Evolutionary conservation across 169 alveolate genomes (phyloP), one percentile per base, ranked within the genome.

Genomic region (Eimeria tenella): DNA sequence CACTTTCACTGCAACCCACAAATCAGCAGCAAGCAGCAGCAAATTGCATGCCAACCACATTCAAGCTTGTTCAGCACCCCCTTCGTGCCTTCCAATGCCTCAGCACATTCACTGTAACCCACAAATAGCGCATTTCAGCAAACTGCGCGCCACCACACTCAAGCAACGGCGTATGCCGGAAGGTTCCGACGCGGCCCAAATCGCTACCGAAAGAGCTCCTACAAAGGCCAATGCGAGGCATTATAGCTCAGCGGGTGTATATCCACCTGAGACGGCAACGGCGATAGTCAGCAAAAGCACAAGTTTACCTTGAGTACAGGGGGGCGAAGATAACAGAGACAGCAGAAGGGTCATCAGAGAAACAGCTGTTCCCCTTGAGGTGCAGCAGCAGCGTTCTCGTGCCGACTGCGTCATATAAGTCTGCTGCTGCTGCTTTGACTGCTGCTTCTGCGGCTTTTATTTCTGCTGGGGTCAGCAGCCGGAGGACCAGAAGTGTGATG

Each of bases 321-420:
- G 87, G 77, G 49, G 94, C 79, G 87, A 23, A 88, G 62, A 88
- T 86, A 42, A 88, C 94, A 60, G 56, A 52, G n/a, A 79, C 87
- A 0, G 83, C 75, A 15, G 74, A 31, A 52, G 94, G 94, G 49
- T 88, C 94, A 42, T 88, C 94, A 42, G 77, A 53, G 74, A 88
- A 31, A 10, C 77, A 68, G 15, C 10, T 23, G 21, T 68, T 77
- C 21, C 94, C 94, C 53, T 88, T 88, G 21, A 88, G 70, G 50
- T 88, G 94, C 1, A 88, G 49, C 63, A 49, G 53, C 25, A 88
- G 21, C 17, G 87, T n/a, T 3, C 75, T 86, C 11, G 94, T 88
- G 15, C 62, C 94, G n/a, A 88, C 79, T 42, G 94, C 94, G 58
- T 88, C 94, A 63, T 88, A 88, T 50, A 88, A 56, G 13, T n/a